Percentiles rank a stretch among this genome's conserved stretches.
Evolutionary conservation across 257 asterid species (phyloP).

Genomic region (Petunia secreta): DNA sequence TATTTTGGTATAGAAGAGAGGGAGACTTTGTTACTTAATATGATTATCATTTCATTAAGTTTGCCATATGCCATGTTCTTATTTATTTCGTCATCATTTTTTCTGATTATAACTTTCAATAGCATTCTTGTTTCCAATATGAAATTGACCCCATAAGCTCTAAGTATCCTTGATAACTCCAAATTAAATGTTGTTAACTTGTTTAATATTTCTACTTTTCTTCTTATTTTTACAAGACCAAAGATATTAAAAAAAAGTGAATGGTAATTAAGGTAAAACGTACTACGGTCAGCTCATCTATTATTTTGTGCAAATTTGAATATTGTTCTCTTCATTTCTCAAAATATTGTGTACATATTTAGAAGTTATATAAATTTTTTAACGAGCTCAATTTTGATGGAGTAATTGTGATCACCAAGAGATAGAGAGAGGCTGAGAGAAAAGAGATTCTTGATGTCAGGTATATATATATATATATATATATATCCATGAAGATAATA

Average conservation of each 20-base stretch:
- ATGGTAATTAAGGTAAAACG: no score
- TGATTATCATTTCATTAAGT: slow-evolving; percentile 15
- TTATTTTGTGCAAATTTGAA: no score
- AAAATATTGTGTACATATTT: not conserved
- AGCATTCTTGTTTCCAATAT: not conserved
- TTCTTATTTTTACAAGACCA: no score
- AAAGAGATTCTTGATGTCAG: slow-evolving; percentile 20
- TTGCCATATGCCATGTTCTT: not conserved
- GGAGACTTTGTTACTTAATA: slow-evolving; percentile 38
- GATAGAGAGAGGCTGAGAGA: slow-evolving; percentile 12
- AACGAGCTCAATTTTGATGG: not conserved
- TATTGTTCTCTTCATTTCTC: not conserved
- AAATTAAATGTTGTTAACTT: no score
- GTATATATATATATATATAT: not conserved
- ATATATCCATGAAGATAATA: slow-evolving; percentile 14
- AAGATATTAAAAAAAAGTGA: no score
- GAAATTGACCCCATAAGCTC: not conserved
- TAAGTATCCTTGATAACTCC: not conserved
- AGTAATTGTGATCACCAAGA: not conserved
- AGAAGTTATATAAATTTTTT: not conserved
- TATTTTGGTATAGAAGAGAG: slow-evolving; percentile 60
- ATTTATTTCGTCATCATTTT: not conserved
- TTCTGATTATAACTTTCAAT: slow-evolving; percentile 29
- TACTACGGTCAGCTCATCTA: no score
- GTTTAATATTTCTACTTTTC: no score